Base-by-base conservation (phyloP, 2,329 filamentous ascomycete genomes). In the Fusarium transvaalense region DNA sequence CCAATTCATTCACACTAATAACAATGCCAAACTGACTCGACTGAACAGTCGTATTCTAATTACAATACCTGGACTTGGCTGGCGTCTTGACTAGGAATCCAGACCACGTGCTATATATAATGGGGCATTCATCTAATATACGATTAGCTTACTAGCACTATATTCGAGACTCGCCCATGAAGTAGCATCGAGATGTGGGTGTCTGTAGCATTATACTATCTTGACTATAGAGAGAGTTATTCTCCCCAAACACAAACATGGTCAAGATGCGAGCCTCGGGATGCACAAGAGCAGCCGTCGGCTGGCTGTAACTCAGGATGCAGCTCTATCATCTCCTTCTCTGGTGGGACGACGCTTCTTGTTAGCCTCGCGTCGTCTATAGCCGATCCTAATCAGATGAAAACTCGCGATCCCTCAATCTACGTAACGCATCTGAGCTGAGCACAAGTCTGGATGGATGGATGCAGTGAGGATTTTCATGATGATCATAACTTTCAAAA, bases 301-400 rank as follows among this genome's bases (percentile, higher is more conserved):
- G n/a, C 34, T 42, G 19, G 31, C 23, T 29, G 42, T 17, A 54
- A 14, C 23, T 21, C 46, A 41, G 35, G 31, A 35, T 27, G 46
- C 42, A 66, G 25, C 31, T 64, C 27, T 21, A 13, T 19, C 10
- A 19, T 45, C 38, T 53, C 43, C 41, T 25, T 19, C 38, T 51
- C 15, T 17, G 27, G 61, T 48, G 48, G 42, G 37, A 65, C 48
- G 47, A 19, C 14, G 12, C 48, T 37, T 65, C 42, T 39, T 39
- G 32, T 47, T 48, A 58, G 56, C 48, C 56, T 57, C 46, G 25
- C 47, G 38, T 45, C 39, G 47, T 46, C 23, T 56, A 35, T 51
- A 37, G 66, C 29, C 62, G 66, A 69, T 70, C 66, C 43, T 29
- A 69, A 69, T 69, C 50, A 69, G 47, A 55, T 59, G 41, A 47